Conservation (phyloP, 2,329 filamentous ascomycete genomes). For the Diplodia corticola region DNA sequence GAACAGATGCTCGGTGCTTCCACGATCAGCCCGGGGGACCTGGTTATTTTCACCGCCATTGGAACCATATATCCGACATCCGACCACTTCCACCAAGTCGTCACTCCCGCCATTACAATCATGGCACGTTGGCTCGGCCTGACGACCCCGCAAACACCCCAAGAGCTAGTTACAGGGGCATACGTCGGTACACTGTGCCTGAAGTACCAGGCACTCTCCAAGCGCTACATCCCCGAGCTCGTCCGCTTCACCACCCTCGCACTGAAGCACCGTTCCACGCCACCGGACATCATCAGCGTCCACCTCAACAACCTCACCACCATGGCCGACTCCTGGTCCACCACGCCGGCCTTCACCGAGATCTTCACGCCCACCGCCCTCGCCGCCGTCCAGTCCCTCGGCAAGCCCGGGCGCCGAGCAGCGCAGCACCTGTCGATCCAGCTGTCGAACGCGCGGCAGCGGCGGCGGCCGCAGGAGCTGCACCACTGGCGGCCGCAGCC, state of each 20-base stretch:
- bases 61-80: constrained; percentile 88
- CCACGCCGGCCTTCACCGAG: constrained; percentile 73
- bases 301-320: constrained; percentile 65
- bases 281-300: constrained; percentile 55
- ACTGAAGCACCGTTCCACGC: constrained; percentile 50
- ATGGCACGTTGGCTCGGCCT: constrained; percentile 82
- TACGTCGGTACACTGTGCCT: constrained; percentile 78
- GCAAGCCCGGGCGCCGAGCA: constrained; percentile 43
- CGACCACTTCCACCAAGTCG: constrained; percentile 94
- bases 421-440: constrained; percentile 63
- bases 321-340: constrained; percentile 71
- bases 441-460: constrained; percentile 62
- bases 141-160: constrained; percentile 64
- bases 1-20: constrained; percentile 55
- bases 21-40: constrained; percentile 65
- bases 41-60: constrained; percentile 81
- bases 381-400: constrained; percentile 33
- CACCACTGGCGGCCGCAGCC: constrained; percentile 87
- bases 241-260: constrained; percentile 79
- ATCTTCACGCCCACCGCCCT: constrained; percentile 66
- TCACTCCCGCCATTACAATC: constrained; percentile 84
- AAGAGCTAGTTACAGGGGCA: constrained; percentile 70
- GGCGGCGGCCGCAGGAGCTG: constrained; percentile 77
- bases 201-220: constrained; percentile 80
- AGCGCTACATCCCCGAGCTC: constrained; percentile 86